Evolutionary conservation across 495 filamentous ascomycete genomes (phyloP).

Genomic region (Penicillium simplicissimum): DNA sequence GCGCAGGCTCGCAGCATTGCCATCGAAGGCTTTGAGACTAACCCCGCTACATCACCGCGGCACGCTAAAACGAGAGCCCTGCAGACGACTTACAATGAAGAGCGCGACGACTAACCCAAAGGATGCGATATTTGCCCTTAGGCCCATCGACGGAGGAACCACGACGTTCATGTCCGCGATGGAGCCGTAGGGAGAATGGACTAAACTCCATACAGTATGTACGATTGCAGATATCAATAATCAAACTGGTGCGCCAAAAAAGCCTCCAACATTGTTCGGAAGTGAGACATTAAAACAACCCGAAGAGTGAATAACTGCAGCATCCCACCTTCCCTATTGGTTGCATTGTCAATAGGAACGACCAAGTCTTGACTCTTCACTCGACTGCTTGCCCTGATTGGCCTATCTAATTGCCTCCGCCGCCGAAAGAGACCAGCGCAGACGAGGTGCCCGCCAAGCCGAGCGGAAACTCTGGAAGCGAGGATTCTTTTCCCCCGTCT

Average conservation of each 20-base stretch:
- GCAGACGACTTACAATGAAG: neutral
- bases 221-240: neutral
- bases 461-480: neutral
- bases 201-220: neutral
- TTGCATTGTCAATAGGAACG: too few species aligned
- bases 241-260: neutral
- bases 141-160: neutral
- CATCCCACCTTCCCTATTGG: too few species aligned
- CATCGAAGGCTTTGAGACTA: neutral
- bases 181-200: too few species aligned
- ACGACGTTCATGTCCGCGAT: neutral
- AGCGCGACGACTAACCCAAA: neutral
- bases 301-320: neutral
- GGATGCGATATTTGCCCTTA: neutral
- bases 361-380: neutral
- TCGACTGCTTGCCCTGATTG: neutral
- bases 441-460: neutral
- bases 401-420: neutral
- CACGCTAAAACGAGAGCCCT: neutral
- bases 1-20: too few species aligned
- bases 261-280: neutral
- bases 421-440: neutral
- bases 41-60: neutral
- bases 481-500: neutral
- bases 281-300: neutral